These are phyloP conservation scores for Aspergillus steynii DNA, from an alignment of 495 filamentous ascomycete genomes.

Conservation along the genomic window DNA sequence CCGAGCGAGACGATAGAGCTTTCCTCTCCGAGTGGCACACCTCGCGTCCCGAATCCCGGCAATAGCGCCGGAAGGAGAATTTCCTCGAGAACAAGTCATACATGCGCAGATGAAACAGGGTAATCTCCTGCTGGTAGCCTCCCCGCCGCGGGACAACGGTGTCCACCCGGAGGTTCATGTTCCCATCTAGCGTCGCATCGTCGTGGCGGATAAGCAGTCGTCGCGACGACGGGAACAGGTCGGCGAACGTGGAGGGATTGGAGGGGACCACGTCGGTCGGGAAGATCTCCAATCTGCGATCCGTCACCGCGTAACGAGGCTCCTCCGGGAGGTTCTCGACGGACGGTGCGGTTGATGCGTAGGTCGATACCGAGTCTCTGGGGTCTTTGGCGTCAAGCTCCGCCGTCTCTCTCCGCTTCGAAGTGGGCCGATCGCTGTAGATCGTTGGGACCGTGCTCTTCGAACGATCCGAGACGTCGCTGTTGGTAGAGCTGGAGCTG, in stretches of 20 bases:
- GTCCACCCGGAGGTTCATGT: constrained; percentile 95
- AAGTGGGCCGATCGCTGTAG: constrained; percentile 56
- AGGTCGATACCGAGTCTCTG: constrained; percentile 73
- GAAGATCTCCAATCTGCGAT: constrained; percentile 59
- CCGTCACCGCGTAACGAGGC: constrained; percentile 58
- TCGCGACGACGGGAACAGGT: constrained; percentile 82
- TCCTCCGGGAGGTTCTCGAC: constrained; percentile 61
- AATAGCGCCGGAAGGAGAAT: constrained; percentile 90
- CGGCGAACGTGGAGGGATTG: constrained; percentile 79
- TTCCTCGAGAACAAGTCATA: constrained; percentile 83
- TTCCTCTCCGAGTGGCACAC: constrained; percentile 84
- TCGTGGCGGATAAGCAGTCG: constrained; percentile 86
- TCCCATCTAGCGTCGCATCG: constrained; percentile 86
- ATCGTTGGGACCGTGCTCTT: constrained; percentile 69
- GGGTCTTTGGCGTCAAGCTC: constrained; percentile 48
- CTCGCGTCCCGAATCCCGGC: constrained; percentile 88
- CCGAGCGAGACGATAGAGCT: constrained; percentile 53
- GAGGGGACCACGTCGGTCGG: constrained; percentile 68
- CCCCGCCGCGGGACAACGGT: constrained; percentile 62
- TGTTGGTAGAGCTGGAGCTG: constrained; percentile 61
- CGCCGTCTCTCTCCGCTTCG: constrained; percentile 39
- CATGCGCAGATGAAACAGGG: constrained; percentile 95
- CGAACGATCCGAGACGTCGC: constrained; percentile 63
- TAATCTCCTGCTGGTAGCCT: constrained; percentile 63
- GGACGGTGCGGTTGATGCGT: constrained; percentile 71